Evolutionary conservation across 495 filamentous ascomycete genomes (phyloP), one percentile per base, ranked within the genome.

Genomic region (Trichoderma orchidacearum): DNA sequence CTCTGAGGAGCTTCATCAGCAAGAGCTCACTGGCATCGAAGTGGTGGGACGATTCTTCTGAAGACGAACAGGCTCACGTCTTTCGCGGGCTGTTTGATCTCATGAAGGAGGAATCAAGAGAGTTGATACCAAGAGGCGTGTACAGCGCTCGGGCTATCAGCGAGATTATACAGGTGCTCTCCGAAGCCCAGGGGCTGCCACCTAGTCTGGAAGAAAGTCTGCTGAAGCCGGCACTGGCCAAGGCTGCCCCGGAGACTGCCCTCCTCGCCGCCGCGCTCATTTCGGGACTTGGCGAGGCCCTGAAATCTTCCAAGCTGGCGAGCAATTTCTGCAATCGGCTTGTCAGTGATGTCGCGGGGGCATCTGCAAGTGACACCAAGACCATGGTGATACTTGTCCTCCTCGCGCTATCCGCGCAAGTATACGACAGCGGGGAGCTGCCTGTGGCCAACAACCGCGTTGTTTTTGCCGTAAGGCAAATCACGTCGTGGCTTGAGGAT

Each of bases 391-490:
- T 59, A 0, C 57, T 80, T 3, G 68, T 75, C 7, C 62, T 80
- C 5, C 64, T 80, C n/a, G 74, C 77, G 53, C 55, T 67, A 28
- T 70, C 70, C 55, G 59, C 72, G 51, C 62, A 61, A 21, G 64
- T 78, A 41, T 81, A 75, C 56, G 70, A 75, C 29, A 51, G 58
- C 0, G 67, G 64, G 11, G 63, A 72, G 35, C 54, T 77, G 12
- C 75, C 74, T 5, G 75, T 95, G 51, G 86, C 89, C 15, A 86
- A 86, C 29, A 89, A 92, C 62, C 79, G 91, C 31, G 62, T 90
- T 31, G 82, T 96, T 3, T 89, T 95, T 63, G 82, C 91, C 25
- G 78, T 90, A 30, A 88, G 89, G 66, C 82, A 91, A 60, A 69
- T 96, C 6, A 74, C 85, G 8, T 75, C 80, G 17, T 90, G 86